Conservation (phyloP, 495 filamentous ascomycete species). For the Acidomyces sp. region DNA sequence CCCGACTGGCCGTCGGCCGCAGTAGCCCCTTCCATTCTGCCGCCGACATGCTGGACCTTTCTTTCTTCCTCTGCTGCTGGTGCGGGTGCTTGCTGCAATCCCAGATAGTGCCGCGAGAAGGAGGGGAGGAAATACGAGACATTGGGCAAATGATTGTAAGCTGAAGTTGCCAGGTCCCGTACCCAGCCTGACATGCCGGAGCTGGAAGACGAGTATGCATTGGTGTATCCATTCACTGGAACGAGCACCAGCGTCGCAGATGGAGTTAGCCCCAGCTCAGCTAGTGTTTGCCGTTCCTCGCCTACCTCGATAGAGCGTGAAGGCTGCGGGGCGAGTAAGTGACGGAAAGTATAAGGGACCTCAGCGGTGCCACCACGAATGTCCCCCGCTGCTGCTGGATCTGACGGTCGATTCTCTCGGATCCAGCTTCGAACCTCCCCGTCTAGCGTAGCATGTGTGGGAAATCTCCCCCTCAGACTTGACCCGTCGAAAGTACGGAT, state of each 20-base stretch:
- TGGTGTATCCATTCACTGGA: conserved; percentile 48
- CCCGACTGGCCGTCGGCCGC: not conserved
- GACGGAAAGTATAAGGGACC: conserved; percentile 66
- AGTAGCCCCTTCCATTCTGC: conserved; percentile 6
- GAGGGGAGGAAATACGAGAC: conserved; percentile 5
- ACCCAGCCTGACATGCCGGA: conserved; percentile 29
- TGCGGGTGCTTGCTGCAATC: conserved; percentile 20
- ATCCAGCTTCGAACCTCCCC: conserved; percentile 66
- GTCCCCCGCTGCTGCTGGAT: no score
- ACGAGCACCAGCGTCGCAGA: conserved; percentile 74
- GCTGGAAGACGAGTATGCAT: not conserved
- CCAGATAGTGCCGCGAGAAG: conserved; percentile 30
- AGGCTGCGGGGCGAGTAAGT: conserved; percentile 66
- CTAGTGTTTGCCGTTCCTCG: conserved; percentile 58
- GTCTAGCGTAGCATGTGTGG: conserved; percentile 47
- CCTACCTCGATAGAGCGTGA: conserved; percentile 55
- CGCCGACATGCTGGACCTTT: conserved; percentile 8
- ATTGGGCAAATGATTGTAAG: conserved; percentile 28
- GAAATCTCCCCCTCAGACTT: conserved; percentile 60
- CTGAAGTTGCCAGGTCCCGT: conserved; percentile 25
- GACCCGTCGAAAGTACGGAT: conserved; percentile 76
- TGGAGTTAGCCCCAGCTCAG: conserved; percentile 56
- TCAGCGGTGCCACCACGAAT: conserved; percentile 22
- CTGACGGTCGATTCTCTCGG: conserved; percentile 30
- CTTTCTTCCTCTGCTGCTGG: conserved; percentile 1